Percentiles rank a stretch among this genome's conserved stretches.
Evolutionary conservation across 768 basidiomycete species (phyloP).

Genomic region (Heimioporus sp.): DNA sequence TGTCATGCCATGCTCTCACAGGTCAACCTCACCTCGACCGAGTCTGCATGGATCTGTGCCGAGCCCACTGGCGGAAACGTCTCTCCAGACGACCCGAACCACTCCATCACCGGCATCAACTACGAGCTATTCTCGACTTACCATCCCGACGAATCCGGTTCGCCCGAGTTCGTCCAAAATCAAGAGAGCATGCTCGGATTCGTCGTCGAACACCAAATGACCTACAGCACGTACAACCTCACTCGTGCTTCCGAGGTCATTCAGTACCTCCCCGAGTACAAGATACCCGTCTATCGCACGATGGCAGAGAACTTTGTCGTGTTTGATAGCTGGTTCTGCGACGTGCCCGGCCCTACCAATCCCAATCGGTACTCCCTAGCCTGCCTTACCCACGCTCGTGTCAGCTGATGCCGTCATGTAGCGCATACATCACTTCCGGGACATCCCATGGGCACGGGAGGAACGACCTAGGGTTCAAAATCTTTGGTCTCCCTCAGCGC

Average conservation of each 20-base stretch:
- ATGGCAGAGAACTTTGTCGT: constrained; percentile 24
- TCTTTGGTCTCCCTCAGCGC: constrained; percentile 23
- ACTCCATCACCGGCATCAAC: constrained; percentile 22
- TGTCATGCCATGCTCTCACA: neutral
- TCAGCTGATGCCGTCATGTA: neutral
- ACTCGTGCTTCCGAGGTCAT: constrained; percentile 19
- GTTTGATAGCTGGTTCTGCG: constrained; percentile 25
- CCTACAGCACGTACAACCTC: constrained; percentile 8
- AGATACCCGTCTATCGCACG: constrained; percentile 23
- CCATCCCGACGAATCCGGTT: constrained; percentile 19
- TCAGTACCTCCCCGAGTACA: constrained; percentile 18
- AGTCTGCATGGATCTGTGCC: constrained; percentile 17
- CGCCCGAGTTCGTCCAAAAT: neutral
- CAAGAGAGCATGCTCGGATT: constrained; percentile 23
- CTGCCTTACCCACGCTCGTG: too few relatives aligned
- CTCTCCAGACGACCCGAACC: constrained; percentile 26
- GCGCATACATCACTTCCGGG: constrained; percentile 26
- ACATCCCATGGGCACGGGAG: constrained; percentile 24
- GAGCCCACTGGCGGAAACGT: constrained; percentile 13
- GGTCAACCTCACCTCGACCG: constrained; percentile 12
- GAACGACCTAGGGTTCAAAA: constrained; percentile 12
- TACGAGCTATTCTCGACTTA: constrained; percentile 21
- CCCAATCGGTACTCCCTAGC: constrained; percentile 19
- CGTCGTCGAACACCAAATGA: constrained; percentile 18
- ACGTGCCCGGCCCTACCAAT: constrained; percentile 26